Conservation (phyloP, 129 eudicot species). For the Rutidosis leptorrhynchoides region DNA sequence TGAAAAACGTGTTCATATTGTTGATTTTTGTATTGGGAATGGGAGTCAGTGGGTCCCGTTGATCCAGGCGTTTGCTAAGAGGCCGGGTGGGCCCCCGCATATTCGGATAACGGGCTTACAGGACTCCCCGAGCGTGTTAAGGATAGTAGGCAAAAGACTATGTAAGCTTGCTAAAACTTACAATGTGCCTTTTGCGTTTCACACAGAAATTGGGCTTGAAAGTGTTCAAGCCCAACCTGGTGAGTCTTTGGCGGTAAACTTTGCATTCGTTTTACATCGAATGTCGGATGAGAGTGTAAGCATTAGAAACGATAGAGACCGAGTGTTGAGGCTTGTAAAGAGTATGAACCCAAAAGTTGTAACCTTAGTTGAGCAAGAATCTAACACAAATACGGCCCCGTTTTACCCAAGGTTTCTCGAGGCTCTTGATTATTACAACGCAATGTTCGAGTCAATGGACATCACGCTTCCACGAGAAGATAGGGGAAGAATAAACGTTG, state of each 20-base stretch:
- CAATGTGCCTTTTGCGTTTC: constrained; percentile 74
- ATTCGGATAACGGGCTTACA: constrained; percentile 77
- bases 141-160: constrained; percentile 52
- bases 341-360: constrained; percentile 69
- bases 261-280: constrained; percentile 66
- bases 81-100: constrained; percentile 85
- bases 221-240: constrained; percentile 38
- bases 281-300: constrained; percentile 88
- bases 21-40: constrained; percentile 62
- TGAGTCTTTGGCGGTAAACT: constrained; percentile 74
- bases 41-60: constrained; percentile 94
- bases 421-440: constrained; percentile 65
- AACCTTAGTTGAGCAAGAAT: constrained; percentile 82
- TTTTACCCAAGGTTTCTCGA: constrained; percentile 76
- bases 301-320: constrained; percentile 61
- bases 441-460: constrained; percentile 86
- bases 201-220: constrained; percentile 32
- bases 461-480: constrained; percentile 58
- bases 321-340: constrained; percentile 65
- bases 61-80: constrained; percentile 69
- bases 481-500: constrained; percentile 67
- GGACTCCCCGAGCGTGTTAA: constrained; percentile 50
- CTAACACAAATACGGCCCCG: constrained; percentile 74
- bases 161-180: constrained; percentile 53
- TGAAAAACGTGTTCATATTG: constrained; percentile 59